phyloP scores from a whole-genome alignment of 257 asterid species.

The Jacaranda mimosifolia region DNA sequence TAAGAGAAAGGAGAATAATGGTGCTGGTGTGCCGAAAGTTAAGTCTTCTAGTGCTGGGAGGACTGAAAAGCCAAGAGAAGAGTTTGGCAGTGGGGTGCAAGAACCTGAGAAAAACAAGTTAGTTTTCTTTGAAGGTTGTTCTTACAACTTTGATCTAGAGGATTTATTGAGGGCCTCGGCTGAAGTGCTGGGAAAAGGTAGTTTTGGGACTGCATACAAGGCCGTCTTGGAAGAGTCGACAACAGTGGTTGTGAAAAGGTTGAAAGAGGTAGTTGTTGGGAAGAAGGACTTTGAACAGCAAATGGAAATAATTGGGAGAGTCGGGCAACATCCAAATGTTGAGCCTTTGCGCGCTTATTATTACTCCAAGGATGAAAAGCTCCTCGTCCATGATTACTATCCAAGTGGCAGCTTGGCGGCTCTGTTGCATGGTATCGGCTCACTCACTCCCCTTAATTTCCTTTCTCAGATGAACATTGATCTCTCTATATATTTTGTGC shows the following conservation, averaged over 20 bases:
- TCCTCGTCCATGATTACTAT: constrained; percentile 81
- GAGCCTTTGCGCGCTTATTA: constrained; percentile 93
- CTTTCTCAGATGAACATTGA: too few relatives aligned
- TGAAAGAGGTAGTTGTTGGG: constrained; percentile 91
- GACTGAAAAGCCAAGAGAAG: constrained; percentile 83
- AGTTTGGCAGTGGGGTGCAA: constrained; percentile 94
- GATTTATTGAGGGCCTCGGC: constrained; percentile 96
- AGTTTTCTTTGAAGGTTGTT: constrained; percentile 91
- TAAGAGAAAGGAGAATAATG: constrained; percentile 56
- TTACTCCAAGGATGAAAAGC: constrained; percentile 97
- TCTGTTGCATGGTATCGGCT: constrained; percentile 74
- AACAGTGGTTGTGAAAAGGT: constrained; percentile 89
- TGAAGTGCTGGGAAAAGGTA: constrained; percentile 92
- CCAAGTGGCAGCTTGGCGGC: constrained; percentile 77
- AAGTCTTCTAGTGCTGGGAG: constrained; percentile 72
- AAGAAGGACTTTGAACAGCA: constrained; percentile 94
- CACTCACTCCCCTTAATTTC: constrained; percentile 16
- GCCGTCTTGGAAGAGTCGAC: constrained; percentile 93
- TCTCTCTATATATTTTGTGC: too few relatives aligned
- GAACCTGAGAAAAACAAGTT: constrained; percentile 87
- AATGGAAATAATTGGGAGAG: constrained; percentile 85
- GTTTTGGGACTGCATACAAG: constrained; percentile 93
- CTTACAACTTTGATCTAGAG: constrained; percentile 92
- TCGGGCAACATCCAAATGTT: constrained; percentile 77
- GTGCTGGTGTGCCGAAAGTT: constrained; percentile 53